phyloP scores from a whole-genome alignment of 345 rosid species.

The Chamaenerion angustifolium region DNA sequence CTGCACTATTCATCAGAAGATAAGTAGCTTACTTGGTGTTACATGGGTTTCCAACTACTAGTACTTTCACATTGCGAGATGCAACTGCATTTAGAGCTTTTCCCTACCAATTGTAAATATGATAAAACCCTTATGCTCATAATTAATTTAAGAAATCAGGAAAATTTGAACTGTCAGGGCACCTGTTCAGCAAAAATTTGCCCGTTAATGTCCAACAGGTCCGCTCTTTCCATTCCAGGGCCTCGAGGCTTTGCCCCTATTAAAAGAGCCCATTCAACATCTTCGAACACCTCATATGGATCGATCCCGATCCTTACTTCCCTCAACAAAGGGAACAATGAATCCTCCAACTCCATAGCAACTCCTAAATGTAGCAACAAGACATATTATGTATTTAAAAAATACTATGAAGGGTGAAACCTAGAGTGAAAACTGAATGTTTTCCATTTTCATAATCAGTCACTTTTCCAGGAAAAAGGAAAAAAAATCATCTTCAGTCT shows the following conservation, averaged over 20 bases:
- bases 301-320: constrained; percentile 78
- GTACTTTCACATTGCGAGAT: constrained; percentile 73
- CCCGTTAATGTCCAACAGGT: constrained; percentile 75
- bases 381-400: not conserved
- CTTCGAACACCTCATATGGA: constrained; percentile 79
- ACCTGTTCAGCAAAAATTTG: constrained; percentile 91
- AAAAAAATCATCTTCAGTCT: too few species aligned
- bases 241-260: constrained; percentile 99
- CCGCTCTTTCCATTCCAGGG: constrained; percentile 96
- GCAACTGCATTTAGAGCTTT: constrained; percentile 92
- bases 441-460: too few species aligned
- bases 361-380: constrained; percentile 38
- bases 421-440: too few species aligned
- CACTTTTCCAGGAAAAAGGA: too few species aligned
- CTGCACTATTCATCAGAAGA: not conserved
- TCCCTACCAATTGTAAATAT: constrained; percentile 29
- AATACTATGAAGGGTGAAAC: not conserved
- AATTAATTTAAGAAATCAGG: too few species aligned
- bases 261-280: constrained; percentile 91
- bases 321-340: constrained; percentile 81
- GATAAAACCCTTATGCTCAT: not conserved
- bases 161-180: not conserved
- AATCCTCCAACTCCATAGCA: constrained; percentile 99
- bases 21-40: constrained; percentile 70
- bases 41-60: constrained; percentile 97